Evolutionary conservation across 192 early-diverging fungal species (phyloP), one percentile per base, ranked within the genome.

Genomic region (Coemansia sp.): DNA sequence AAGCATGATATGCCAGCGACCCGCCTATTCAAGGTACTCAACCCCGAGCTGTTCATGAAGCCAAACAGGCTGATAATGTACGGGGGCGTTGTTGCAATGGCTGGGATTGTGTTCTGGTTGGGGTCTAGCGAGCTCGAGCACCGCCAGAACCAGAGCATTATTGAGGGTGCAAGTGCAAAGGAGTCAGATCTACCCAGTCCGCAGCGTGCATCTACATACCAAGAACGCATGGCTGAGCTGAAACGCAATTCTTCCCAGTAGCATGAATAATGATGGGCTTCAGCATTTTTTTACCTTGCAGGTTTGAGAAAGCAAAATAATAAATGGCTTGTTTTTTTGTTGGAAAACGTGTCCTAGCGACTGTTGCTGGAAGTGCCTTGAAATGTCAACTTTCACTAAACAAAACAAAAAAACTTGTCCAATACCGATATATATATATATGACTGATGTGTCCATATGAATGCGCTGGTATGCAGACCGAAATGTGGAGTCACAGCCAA

Each of bases 1-100:
- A 75, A 69, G 58, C 67, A 66, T 2, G 74, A 74, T 16, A 55
- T 76, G 1, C 79, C 74, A n/a, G 64, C 74, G 8, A 82, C 79
- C 13, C 74, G 79, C 17, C 54, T 82, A 57, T 82, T 82, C 44
- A 82, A 82, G 50, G 65, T 82, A 22, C 74, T 82, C 8, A 82
- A 82, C 20, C 79, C 79, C 0, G 79, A 82, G 74, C 79, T 82
- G 16, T 82, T 53, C 56, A 82, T 82, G 71, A 76, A 76, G 48
- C 79, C 79, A 38, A 82, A 82, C 71, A 63, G 55, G 65, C 45
- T 60, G 42, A 71, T 82, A 59, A 82, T 82, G 79, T 72, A 73
- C 42, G 75, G 79, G 17, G 79, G 79, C 39, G 65, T 65, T 7
- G 53, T 65, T 2, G 75, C 71, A 22, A 65, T 82, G 57, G 65